Conservation (phyloP, 176 grass and related monocot genomes). For the Phragmites australis region DNA sequence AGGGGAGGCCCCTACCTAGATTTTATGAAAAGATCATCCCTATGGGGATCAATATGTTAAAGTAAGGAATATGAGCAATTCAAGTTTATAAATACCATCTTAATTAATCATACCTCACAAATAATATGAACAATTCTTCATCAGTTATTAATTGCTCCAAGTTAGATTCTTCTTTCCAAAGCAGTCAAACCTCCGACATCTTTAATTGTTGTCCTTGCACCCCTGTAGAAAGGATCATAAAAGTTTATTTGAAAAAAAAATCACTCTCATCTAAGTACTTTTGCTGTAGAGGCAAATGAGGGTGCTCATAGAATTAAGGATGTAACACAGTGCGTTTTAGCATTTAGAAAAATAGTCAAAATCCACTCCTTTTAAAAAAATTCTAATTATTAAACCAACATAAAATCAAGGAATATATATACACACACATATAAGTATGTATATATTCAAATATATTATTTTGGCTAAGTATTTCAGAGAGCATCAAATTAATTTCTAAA, state of each 20-base stretch:
- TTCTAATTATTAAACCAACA: too few species aligned
- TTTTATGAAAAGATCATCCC: background rate
- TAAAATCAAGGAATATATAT: too few species aligned
- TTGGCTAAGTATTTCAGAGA: too few species aligned
- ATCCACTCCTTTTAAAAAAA: too few species aligned
- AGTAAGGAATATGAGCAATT: conserved; percentile 24
- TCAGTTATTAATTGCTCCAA: conserved; percentile 96
- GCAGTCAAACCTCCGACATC: conserved; percentile 85
- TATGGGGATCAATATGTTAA: background rate
- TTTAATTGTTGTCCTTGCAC: conserved; percentile 78
- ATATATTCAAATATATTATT: too few species aligned
- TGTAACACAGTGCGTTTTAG: too few species aligned
- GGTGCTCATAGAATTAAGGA: background rate
- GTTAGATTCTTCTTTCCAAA: conserved; percentile 95
- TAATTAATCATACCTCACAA: conserved; percentile 55
- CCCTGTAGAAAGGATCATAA: conserved; percentile 44
- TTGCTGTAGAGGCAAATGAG: background rate
- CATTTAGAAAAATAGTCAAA: too few species aligned
- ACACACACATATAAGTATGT: too few species aligned
- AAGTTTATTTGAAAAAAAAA: background rate
- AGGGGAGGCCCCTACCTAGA: background rate
- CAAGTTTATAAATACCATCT: background rate
- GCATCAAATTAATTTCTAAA: too few species aligned
- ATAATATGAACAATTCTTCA: conserved; percentile 93
- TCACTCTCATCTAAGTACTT: background rate